Evolutionary conservation across 2,329 filamentous ascomycete species (phyloP).

Genomic region (Bipolaris bicolor): DNA sequence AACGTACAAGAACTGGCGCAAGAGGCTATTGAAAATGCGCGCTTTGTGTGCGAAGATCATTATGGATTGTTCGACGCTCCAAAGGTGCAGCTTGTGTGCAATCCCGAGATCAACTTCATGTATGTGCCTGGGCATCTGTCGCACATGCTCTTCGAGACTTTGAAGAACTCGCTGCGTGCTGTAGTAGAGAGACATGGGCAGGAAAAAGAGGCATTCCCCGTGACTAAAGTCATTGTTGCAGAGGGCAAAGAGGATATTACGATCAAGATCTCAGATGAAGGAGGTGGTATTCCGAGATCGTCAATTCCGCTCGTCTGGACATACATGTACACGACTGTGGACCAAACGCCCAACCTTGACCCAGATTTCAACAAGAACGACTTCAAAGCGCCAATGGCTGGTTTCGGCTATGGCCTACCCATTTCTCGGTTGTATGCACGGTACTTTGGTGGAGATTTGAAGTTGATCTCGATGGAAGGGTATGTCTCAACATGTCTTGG

Average conservation of each 20-base stretch:
- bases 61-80: constrained; percentile 97
- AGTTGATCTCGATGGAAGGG: constrained; percentile 99
- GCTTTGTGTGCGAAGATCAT: constrained; percentile 99
- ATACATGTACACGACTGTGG: constrained; percentile 99
- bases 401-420: constrained; percentile 95
- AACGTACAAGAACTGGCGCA: constrained; percentile 94
- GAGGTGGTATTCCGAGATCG: constrained; percentile 90
- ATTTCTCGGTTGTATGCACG: constrained; percentile 93
- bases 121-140: constrained; percentile 98
- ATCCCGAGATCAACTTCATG: constrained; percentile 96
- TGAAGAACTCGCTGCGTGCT: constrained; percentile 97
- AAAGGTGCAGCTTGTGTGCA: constrained; percentile 95
- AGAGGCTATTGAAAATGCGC: constrained; percentile 96
- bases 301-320: constrained; percentile 99
- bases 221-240: constrained; percentile 96
- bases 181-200: constrained; percentile 95
- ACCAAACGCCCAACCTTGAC: constrained; percentile 91
- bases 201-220: constrained; percentile 93
- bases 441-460: constrained; percentile 96
- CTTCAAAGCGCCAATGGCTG: constrained; percentile 99
- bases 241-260: constrained; percentile 99
- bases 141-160: constrained; percentile 98
- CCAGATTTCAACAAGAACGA: constrained; percentile 99
- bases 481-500: constrained; percentile 56
- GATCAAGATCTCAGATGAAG: constrained; percentile 97